A percentile compares a stretch with the other conserved stretches of the same genome.
These are phyloP conservation scores for Cyclotella baltica DNA, from an alignment of 108 stramenopile species.

Conservation along the genomic window DNA sequence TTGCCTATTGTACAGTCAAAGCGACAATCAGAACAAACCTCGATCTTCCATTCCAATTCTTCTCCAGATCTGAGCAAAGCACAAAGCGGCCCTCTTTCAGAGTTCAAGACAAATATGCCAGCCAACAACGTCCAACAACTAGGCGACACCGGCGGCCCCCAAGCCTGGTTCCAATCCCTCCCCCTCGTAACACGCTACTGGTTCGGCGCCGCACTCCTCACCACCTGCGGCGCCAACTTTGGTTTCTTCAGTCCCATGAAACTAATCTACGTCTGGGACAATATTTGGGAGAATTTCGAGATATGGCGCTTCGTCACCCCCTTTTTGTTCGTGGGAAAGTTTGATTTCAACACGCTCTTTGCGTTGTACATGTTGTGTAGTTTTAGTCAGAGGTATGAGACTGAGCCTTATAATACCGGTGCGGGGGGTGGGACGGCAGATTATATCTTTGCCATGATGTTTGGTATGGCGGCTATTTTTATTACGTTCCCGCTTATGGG, in stretches of 20 bases:
- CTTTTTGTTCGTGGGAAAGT: constrained; percentile 80
- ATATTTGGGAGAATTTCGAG: constrained; percentile 68
- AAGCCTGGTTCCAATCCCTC: constrained; percentile 81
- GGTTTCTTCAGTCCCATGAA: constrained; percentile 63
- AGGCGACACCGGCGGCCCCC: constrained; percentile 54
- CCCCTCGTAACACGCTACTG: constrained; percentile 87
- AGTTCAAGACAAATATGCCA: constrained; percentile 12
- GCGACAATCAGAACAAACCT: no score
- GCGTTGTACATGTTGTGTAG: constrained; percentile 70
- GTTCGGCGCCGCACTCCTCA: constrained; percentile 72
- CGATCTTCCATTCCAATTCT: no score
- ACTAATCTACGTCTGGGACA: constrained; percentile 62
- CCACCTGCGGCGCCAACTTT: constrained; percentile 80
- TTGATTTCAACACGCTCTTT: constrained; percentile 76
- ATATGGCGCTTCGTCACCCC: constrained; percentile 82
- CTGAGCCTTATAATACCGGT: constrained; percentile 90
- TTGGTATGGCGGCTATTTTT: constrained; percentile 62
- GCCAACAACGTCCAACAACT: constrained; percentile 39
- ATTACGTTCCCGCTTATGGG: constrained; percentile 70
- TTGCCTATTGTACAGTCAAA: no score
- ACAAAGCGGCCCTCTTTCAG: background rate
- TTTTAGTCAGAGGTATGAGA: constrained; percentile 79
- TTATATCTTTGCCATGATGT: constrained; percentile 70
- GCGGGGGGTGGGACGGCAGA: constrained; percentile 78
- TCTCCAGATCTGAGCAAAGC: no score